Conservation (phyloP, 805 yeast genomes). For the Wickerhamomyces alni region DNA sequence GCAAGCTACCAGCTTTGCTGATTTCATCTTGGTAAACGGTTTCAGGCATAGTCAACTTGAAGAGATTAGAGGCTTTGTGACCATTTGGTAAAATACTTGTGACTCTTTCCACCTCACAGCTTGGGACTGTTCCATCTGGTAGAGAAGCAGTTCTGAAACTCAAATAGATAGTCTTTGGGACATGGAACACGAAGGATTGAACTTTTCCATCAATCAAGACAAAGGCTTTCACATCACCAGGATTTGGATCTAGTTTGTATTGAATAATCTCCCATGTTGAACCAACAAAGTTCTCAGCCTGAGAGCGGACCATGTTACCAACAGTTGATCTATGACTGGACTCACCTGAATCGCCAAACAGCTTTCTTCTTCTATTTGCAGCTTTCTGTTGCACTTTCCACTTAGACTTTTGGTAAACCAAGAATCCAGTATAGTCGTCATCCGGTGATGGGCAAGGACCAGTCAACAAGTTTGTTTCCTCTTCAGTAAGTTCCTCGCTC, state of each 20-base stretch:
- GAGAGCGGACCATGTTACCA: slow-evolving; percentile 64
- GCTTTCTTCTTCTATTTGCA: slow-evolving; percentile 60
- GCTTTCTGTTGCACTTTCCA: slow-evolving; percentile 80
- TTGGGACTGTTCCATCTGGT: slow-evolving; percentile 37
- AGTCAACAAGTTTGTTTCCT: slow-evolving; percentile 43
- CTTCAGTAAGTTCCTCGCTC: slow-evolving; percentile 33
- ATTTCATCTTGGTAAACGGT: slow-evolving; percentile 48
- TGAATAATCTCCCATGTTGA: slow-evolving; percentile 85
- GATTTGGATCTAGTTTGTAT: slow-evolving; percentile 47
- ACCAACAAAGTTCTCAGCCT: slow-evolving; percentile 73
- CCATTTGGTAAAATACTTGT: slow-evolving; percentile 69
- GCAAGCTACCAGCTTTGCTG: slow-evolving; percentile 51
- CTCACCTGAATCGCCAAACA: slow-evolving; percentile 66
- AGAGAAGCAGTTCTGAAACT: slow-evolving; percentile 47
- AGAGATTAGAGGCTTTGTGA: slow-evolving; percentile 43
- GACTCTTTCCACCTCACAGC: slow-evolving; percentile 53
- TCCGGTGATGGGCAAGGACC: slow-evolving; percentile 60
- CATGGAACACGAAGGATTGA: slow-evolving; percentile 64
- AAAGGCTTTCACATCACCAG: slow-evolving; percentile 76
- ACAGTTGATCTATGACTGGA: slow-evolving; percentile 54
- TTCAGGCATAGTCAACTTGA: slow-evolving; percentile 67
- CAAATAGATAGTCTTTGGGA: slow-evolving; percentile 71
- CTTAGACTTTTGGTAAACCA: slow-evolving; percentile 74
- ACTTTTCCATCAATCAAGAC: slow-evolving; percentile 65
- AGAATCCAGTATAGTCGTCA: slow-evolving; percentile 61